Percentiles rank a stretch among this genome's conserved stretches.
Conservation (phyloP, 1,284 basidiomycete species). For the Takashimella tepidaria region DNA sequence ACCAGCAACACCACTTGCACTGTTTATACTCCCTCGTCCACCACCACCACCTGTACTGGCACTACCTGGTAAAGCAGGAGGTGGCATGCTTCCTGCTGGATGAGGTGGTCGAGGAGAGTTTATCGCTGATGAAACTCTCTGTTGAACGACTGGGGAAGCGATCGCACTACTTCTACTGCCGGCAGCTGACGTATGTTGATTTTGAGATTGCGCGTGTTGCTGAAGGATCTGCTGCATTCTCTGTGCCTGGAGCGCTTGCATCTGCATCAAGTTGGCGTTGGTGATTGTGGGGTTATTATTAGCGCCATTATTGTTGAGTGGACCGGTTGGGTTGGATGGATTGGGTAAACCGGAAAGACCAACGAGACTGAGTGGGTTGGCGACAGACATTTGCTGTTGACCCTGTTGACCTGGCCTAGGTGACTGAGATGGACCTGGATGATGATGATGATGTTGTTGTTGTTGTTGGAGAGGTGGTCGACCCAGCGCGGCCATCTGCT, state of each 20-base stretch:
- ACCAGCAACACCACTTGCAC: too few relatives aligned
- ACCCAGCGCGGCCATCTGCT: constrained; percentile 8
- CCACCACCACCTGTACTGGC: neutral
- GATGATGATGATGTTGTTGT: constrained; percentile 1
- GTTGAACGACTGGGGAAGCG: neutral
- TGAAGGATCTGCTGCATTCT: constrained; percentile 14
- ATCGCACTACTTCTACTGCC: constrained; percentile 7
- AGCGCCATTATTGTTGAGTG: neutral
- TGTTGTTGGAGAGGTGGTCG: constrained; percentile 12
- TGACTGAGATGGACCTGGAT: neutral
- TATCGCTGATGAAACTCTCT: constrained; percentile 16
- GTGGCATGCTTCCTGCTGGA: constrained; percentile 16
- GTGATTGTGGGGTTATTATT: neutral
- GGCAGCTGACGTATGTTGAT: constrained; percentile 9
- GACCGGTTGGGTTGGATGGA: too few relatives aligned
- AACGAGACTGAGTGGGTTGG: constrained; percentile 15
- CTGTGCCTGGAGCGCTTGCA: constrained; percentile 13
- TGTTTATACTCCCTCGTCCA: neutral
- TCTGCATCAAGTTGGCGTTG: neutral
- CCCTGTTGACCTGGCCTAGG: constrained; percentile 1
- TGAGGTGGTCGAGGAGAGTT: constrained; percentile 16
- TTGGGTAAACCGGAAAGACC: neutral
- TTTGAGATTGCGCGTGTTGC: constrained; percentile 16
- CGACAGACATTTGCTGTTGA: constrained; percentile 3
- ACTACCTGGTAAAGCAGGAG: constrained; percentile 14